Base-by-base conservation (phyloP, 1,139 yeast species). In the Blastobotrys petasosporus region DNA sequence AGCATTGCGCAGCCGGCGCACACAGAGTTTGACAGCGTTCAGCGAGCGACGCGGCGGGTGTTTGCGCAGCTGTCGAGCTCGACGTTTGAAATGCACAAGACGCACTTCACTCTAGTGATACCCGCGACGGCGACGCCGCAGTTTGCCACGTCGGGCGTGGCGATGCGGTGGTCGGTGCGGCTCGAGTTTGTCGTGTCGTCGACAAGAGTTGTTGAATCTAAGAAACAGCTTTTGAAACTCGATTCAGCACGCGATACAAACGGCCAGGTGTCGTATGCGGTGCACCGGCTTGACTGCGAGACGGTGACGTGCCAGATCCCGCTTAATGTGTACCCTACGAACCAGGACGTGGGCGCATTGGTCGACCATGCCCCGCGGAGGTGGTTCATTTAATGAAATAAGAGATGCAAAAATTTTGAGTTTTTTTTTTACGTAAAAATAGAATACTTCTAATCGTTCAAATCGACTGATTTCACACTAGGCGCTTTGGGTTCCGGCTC, bases 111-210 rank as follows among this genome's bases (percentile, higher is more conserved):
- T 34, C 56, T 64, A 38, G 55, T 65, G 8, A 62, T 65, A 12
- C 69, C 69, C 3, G 59, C 67, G 1, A 60, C 67, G 1, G 64
- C 64, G 4, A 56, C 69, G 1, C 68, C 69, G 2, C 66, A 65
- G 47, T 65, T 65, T 42, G 49, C 53, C 9, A 65, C 69, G 4
- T 62, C 68, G 0, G 56, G 49, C 32, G 54, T 62, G 3, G 54
- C 66, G 2, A 51, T 63, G 30, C 50, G 53, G 16, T 64, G 71
- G 71, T 61, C 58, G 5, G 42, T 68, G 23, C 56, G 63, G 35
- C 52, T 68, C 12, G 69, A 67, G 39, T 64, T 68, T 43, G 55
- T 63, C 38, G 62, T 66, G 8, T 48, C 54, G n/a, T 54, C 62
- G 2, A 44, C 54, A 37, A 33, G 28, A 37, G 39, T 5, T 32